Conservation (phyloP, 2,329 filamentous ascomycete genomes). For the Immersiporthe knoxdaviesiana region DNA sequence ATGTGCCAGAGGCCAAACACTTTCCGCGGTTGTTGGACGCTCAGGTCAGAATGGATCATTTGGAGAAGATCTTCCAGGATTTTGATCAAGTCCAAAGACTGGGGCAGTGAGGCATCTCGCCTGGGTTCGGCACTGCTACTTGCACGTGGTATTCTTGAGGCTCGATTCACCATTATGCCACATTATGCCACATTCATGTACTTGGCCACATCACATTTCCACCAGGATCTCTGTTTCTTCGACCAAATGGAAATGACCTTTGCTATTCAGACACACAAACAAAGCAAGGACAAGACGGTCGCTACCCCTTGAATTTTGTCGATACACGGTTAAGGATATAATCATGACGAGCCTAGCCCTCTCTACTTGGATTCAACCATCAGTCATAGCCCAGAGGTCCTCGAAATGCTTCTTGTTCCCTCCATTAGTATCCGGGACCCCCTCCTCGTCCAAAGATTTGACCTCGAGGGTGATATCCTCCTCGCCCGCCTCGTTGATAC, state of each 20-base stretch:
- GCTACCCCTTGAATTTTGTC: no score
- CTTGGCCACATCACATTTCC: neutral
- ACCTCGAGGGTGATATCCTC: neutral
- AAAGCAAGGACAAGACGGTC: no score
- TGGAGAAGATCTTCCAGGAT: neutral
- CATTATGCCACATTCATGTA: neutral
- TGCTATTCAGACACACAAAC: no score
- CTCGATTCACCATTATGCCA: neutral
- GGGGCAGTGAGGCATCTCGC: neutral
- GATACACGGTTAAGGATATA: no score
- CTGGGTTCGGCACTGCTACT: neutral
- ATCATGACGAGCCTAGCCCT: no score
- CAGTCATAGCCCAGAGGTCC: no score
- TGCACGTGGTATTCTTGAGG: neutral
- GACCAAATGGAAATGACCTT: no score
- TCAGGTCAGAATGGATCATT: conserved; percentile 10
- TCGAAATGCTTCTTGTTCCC: no score
- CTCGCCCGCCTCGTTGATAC: no score
- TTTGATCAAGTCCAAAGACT: neutral
- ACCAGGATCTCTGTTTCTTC: neutral
- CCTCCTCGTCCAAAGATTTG: neutral
- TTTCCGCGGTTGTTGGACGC: conserved; percentile 17
- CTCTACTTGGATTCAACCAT: no score
- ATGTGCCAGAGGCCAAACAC: conserved; percentile 10
- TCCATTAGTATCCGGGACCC: no score